Base-by-base conservation (phyloP, 2,329 filamentous ascomycete genomes). In the Fusarium marasasianum region DNA sequence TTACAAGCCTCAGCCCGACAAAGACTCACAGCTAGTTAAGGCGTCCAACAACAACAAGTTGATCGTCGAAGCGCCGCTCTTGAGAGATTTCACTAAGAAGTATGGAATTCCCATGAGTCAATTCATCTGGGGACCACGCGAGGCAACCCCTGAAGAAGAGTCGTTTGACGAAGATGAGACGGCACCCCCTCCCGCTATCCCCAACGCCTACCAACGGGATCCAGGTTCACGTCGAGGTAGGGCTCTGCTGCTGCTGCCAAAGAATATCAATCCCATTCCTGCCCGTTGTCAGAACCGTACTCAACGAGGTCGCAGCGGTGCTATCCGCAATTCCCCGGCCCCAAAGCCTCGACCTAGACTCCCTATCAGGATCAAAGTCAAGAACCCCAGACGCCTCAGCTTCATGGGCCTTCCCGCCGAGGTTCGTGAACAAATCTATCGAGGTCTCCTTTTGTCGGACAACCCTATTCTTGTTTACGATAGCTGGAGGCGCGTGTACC, bases 401-500 rank as follows among this genome's bases (percentile, higher is more conserved):
- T 50, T 78, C 44, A 55, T 77, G 51, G 57, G 59, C 6, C 62
- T 84, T 4, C 79, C 83, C 0, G 14, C 63, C 0, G 81, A 83
- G 43, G 72, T 83, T 40, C 76, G 81, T 12, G 62, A 78, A 14
- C 64, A 74, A 1, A 79, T 85, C 6, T 84, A 80, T 45, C 73
- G 76, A 15, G 18, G 78, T 14, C 72, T 84, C 0, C 79, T 85
- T 13, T 72, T 82, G 5, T 75, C 79, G 4, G 38, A 79, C 12
- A 70, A 75, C 13, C 76, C 81, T 4, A 80, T 86, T 29, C 76
- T 74, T 10, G 82, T 84, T 8, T 79, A 82, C 37, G 73, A 77
- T 17, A 76, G 76, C 18, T 85, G 83, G 83, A 79, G 69, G 26
- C 67, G 76, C 5, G 76, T 83, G 8, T 83, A 79, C 57, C 76